phyloP scores from a whole-genome alignment of 2,329 filamentous ascomycete genomes.

The Ceratocystis destructans region DNA sequence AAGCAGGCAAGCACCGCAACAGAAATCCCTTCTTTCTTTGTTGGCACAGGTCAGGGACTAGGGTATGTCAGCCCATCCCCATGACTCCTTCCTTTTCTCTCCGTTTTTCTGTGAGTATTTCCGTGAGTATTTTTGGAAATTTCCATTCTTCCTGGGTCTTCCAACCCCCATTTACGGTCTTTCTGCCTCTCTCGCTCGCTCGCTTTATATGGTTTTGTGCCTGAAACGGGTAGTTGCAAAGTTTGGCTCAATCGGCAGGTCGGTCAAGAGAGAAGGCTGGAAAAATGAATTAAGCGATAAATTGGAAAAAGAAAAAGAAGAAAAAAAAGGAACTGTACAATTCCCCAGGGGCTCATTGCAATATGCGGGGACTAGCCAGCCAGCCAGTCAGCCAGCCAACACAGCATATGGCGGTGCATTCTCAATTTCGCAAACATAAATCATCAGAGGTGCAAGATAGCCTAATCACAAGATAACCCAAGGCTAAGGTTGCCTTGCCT shows the following conservation, averaged over 20 bases:
- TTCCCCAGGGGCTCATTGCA: background rate
- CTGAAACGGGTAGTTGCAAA: background rate
- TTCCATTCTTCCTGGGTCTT: background rate
- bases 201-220: background rate
- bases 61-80: background rate
- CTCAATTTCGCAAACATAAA: background rate
- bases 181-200: background rate
- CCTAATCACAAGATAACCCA: background rate
- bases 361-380: background rate
- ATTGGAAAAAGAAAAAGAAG: background rate
- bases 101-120: background rate
- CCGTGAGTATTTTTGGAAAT: background rate
- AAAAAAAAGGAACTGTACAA: background rate
- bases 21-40: background rate
- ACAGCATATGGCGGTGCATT: background rate
- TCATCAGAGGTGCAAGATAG: too few species aligned
- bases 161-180: background rate
- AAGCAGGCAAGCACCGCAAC: background rate
- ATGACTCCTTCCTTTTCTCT: background rate
- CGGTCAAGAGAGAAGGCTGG: background rate
- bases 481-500: background rate
- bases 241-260: background rate
- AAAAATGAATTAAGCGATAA: background rate
- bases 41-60: background rate
- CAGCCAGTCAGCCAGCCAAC: background rate